These are phyloP conservation scores for Sclerotinia sclerotiorum DNA, from an alignment of 2,329 filamentous ascomycete genomes.

Conservation along the genomic window DNA sequence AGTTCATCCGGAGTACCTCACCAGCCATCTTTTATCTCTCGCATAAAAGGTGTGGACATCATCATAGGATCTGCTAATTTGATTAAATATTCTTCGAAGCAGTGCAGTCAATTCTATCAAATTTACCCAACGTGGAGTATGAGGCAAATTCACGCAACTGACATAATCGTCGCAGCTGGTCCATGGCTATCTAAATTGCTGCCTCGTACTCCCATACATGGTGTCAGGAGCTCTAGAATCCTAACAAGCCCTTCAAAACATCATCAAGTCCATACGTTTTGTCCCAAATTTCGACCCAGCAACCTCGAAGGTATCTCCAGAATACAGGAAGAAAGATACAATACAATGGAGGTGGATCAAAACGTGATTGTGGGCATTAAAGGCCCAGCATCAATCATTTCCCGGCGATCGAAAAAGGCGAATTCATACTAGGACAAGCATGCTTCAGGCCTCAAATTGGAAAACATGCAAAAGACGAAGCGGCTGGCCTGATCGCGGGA, in stretches of 20 bases:
- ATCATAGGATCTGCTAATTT: conserved; percentile 1
- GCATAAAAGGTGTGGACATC: neutral
- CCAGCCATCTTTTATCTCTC: neutral
- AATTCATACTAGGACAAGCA: conserved; percentile 11
- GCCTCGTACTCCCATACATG: conserved; percentile 4
- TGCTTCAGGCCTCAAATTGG: conserved; percentile 12
- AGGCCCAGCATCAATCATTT: neutral
- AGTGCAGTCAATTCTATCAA: neutral
- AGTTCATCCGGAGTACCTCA: conserved; percentile 3
- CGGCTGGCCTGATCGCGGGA: conserved; percentile 7
- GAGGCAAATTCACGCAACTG: conserved; percentile 1
- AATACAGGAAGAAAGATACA: neutral
- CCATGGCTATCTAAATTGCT: conserved; percentile 1
- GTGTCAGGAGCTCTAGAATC: conserved; percentile 14
- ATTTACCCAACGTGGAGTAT: neutral
- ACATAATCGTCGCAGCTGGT: neutral
- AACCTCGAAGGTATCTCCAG: neutral
- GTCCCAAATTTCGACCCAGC: conserved; percentile 1
- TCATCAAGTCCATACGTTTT: neutral
- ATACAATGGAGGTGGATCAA: neutral
- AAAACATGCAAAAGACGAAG: conserved; percentile 15
- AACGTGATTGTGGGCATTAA: neutral
- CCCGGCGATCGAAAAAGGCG: neutral
- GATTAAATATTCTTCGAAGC: neutral
- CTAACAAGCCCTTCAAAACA: neutral